phyloP scores from a whole-genome alignment of 768 basidiomycete species.

The Candolleomyces efflorescens region DNA sequence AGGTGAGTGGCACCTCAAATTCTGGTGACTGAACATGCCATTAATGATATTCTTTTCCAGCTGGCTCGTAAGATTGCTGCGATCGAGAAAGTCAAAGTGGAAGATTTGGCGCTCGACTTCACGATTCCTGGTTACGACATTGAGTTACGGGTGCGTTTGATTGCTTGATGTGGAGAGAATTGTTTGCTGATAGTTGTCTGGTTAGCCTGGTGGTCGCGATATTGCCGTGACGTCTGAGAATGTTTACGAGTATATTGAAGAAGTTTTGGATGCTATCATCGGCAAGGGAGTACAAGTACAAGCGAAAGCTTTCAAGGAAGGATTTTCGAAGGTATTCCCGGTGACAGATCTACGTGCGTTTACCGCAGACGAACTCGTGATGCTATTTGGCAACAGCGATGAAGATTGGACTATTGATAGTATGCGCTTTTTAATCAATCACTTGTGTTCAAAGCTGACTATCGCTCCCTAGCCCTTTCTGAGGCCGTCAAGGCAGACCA shows the following conservation, averaged over 20 bases:
- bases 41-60: slow-evolving; percentile 22
- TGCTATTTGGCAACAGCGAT: slow-evolving; percentile 95
- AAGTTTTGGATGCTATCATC: slow-evolving; percentile 84
- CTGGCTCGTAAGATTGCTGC: slow-evolving; percentile 52
- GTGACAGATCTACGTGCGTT: slow-evolving; percentile 88
- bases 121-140: slow-evolving; percentile 95
- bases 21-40: not conserved
- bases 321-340: slow-evolving; percentile 96
- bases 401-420: slow-evolving; percentile 96
- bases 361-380: slow-evolving; percentile 90
- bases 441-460: slow-evolving; percentile 1
- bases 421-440: slow-evolving; percentile 34
- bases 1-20: slow-evolving; percentile 33
- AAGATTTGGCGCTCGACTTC: slow-evolving; percentile 93
- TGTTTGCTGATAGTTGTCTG: not conserved
- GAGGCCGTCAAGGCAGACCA: slow-evolving; percentile 97
- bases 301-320: slow-evolving; percentile 88
- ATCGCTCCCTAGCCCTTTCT: slow-evolving; percentile 56
- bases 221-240: slow-evolving; percentile 83
- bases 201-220: slow-evolving; percentile 73
- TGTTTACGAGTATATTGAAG: slow-evolving; percentile 83
- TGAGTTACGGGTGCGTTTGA: slow-evolving; percentile 67
- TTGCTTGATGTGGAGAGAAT: not conserved
- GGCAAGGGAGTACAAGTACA: slow-evolving; percentile 75
- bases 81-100: slow-evolving; percentile 63